Evolutionary conservation across 495 filamentous ascomycete species (phyloP).

Genomic region (Aspergillus olivimuriae): DNA sequence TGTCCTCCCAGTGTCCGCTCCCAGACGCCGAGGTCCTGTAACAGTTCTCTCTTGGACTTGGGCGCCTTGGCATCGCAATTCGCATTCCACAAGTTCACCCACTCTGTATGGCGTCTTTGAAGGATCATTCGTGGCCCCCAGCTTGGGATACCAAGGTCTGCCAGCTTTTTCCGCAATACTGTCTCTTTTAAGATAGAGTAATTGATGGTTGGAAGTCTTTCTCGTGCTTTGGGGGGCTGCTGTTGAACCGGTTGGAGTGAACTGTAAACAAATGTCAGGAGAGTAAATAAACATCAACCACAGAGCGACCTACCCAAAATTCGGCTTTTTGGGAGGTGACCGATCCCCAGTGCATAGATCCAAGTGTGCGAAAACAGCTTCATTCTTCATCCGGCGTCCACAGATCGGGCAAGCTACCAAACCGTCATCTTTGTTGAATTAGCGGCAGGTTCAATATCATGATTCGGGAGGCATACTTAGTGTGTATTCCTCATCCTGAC

Average conservation of each 20-base stretch:
- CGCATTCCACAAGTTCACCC: constrained; percentile 93
- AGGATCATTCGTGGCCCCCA: constrained; percentile 59
- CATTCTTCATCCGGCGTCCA: constrained; percentile 64
- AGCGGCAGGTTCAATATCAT: constrained; percentile 18
- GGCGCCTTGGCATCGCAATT: constrained; percentile 81
- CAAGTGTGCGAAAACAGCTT: constrained; percentile 70
- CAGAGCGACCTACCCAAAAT: too few relatives aligned
- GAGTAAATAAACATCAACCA: too few relatives aligned
- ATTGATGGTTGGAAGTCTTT: constrained; percentile 68
- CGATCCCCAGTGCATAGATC: constrained; percentile 46
- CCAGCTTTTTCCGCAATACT: constrained; percentile 69
- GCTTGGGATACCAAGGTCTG: constrained; percentile 74
- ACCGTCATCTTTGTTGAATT: constrained; percentile 54
- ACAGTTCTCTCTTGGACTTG: constrained; percentile 60
- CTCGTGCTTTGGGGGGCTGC: constrained; percentile 28
- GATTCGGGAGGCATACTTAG: constrained; percentile 19
- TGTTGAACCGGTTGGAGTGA: constrained; percentile 16
- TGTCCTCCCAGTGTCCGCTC: constrained; percentile 62
- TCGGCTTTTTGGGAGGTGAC: constrained; percentile 10
- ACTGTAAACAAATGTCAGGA: too few relatives aligned
- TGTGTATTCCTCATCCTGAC: constrained; percentile 33
- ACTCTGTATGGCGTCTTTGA: constrained; percentile 80
- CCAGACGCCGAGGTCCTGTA: constrained; percentile 77
- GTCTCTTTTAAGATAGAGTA: constrained; percentile 76
- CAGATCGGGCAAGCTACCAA: constrained; percentile 82